Evolutionary conservation across 2,329 filamentous ascomycete genomes (phyloP), one percentile per base, ranked within the genome.

Genomic region (Dactylellina leptospora): DNA sequence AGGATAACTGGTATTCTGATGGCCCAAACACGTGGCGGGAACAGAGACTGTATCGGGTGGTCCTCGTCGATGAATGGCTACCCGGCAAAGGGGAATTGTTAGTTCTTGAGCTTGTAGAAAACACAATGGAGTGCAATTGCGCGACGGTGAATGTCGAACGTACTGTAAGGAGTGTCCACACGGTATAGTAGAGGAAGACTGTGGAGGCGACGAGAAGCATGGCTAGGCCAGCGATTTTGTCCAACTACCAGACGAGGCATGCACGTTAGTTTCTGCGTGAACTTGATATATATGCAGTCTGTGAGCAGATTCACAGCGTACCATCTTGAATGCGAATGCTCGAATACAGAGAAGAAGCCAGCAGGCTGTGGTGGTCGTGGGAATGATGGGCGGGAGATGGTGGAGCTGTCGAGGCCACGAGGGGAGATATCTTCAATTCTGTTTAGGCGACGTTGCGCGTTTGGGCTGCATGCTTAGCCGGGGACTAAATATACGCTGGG

Each of bases 81-180:
- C 2, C 48, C 40, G 8, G 22, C 36, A 38, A 16, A 56, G 18
- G 48, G 20, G 48, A 40, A 10, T 13, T 62, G n/a, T 51, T 33
- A 44, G 40, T 38, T 61, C 40, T 18, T 6, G 18, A 20, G 8
- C 36, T 16, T 16, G 11, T 40, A 2, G 11, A 40, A n/a, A 11
- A 38, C 3, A 48, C 48, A n/a, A 18, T 11, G 6, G 33, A 38
- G 18, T 44, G 20, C 48, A 45, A 54, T 54, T 58, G 53, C 25
- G 54, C n/a, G 48, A 23, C 22, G 18, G 8, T 30, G 48, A 62
- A 18, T 8, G 18, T 18, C 9, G 4, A 18, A 78, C 82, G 69
- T 86, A 97, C 95, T 91, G 99, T 97, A 76, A 97, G 85, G 75
- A 99, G 85, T 25, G 95, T 96, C 95, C 95, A 99, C 81, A 96